Base-by-base conservation (phyloP, 441 rosid genomes). In the Flueggea neowawraea region DNA sequence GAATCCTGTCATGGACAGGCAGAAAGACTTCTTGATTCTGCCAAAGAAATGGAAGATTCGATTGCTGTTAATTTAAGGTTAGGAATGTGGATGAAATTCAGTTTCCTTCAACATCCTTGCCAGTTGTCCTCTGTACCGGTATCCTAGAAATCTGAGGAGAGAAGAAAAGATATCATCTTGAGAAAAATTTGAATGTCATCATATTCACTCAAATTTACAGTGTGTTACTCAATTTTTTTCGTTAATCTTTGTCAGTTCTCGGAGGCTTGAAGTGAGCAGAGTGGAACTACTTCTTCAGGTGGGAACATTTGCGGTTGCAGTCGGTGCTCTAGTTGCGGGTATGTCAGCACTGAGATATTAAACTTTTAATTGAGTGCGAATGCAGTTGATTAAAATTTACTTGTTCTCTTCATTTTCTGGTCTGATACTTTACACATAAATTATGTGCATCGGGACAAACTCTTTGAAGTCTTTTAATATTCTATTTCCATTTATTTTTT, bases 1-100 rank as follows among this genome's bases (percentile, higher is more conserved):
- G 97, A 95, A 85, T 89, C 99, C 62, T 95, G 99, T 73, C 94
- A 95, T 76, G 99, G 97, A 61, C 99, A 95, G 64, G 90, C 97
- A 62, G 97, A 95, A 75, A 84, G 96, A 69, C 97, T 95, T 78
- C 92, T 95, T 67, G 96, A 91, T 76, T 95, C 92, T 74, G 99
- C 99, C 61, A 87, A 87, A 74, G 99, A 95, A 80, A 95, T 87
- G 96, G 99, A 95, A 80, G 99, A 91, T 73, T 95, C 97, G 13
- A 89, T 95, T 66, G 92, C 97, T 73, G 99, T 95, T 80, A 87
- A 84, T 75, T 79, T 95, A 70, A 95, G 99, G 99, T 91, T 22
- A 22, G 28, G 28, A 22, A 12, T 6, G 28, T 52, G 62, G 22
- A 49, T 22, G 28, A 22, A 22, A 22, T 22, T 22, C 28, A 22